phyloP scores from a whole-genome alignment of 192 early-diverging fungal species.

The Phlyctochytrium planicorne region DNA sequence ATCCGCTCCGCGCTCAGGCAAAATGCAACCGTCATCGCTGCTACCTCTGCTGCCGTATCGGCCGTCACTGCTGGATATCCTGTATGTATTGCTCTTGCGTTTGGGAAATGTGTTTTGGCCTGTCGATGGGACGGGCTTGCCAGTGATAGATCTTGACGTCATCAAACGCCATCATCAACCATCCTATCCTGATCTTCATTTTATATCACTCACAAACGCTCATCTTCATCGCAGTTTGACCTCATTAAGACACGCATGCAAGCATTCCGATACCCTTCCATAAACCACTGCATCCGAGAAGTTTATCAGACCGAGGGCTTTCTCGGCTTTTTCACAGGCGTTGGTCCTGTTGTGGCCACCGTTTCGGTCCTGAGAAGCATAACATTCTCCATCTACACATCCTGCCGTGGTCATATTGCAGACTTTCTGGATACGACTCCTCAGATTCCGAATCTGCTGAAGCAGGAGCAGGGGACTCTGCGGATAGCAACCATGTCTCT shows the following conservation, averaged over 20 bases:
- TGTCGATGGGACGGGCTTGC: neutral
- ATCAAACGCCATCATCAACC: neutral
- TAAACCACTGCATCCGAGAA: conserved; percentile 69
- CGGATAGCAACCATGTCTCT: conserved; percentile 11
- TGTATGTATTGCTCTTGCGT: conserved; percentile 11
- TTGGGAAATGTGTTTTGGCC: neutral
- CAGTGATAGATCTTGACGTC: neutral
- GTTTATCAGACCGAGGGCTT: conserved; percentile 82
- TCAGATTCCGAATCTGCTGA: neutral
- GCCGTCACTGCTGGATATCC: conserved; percentile 25
- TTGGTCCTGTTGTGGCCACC: conserved; percentile 77
- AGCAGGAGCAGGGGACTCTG: neutral
- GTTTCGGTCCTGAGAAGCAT: conserved; percentile 84
- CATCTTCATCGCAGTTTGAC: conserved; percentile 63
- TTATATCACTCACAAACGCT: too few species aligned
- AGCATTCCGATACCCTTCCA: conserved; percentile 80
- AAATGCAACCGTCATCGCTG: conserved; percentile 27
- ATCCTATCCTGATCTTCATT: too few species aligned
- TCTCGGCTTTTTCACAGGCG: conserved; percentile 84
- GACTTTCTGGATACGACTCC: conserved; percentile 3
- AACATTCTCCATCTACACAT: conserved; percentile 89
- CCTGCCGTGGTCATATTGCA: conserved; percentile 9
- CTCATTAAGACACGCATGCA: conserved; percentile 97
- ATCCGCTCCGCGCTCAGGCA: neutral
- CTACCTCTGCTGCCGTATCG: conserved; percentile 27